Evolutionary conservation across 2,329 filamentous ascomycete species (phyloP).

Genomic region (Diplocarpon mali): DNA sequence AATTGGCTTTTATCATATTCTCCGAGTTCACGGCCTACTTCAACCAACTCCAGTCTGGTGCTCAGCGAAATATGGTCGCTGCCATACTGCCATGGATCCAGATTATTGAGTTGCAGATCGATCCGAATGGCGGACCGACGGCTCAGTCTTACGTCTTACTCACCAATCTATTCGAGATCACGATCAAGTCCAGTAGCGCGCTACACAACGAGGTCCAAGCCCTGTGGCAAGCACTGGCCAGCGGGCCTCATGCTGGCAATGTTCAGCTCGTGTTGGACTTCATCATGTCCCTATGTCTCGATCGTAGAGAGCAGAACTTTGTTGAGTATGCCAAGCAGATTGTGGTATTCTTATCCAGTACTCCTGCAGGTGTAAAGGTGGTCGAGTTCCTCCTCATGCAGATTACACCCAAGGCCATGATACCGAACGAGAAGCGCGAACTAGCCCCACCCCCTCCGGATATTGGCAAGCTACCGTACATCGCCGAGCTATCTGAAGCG

Average conservation of each 20-base stretch:
- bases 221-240: conserved; percentile 91
- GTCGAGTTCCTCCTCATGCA: conserved; percentile 89
- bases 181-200: conserved; percentile 77
- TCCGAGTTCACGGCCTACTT: conserved; percentile 94
- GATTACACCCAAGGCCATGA: conserved; percentile 93
- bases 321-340: conserved; percentile 98
- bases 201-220: conserved; percentile 96
- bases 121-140: conserved; percentile 83
- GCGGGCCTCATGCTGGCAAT: conserved; percentile 84
- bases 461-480: conserved; percentile 67
- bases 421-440: conserved; percentile 72
- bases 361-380: conserved; percentile 73
- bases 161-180: conserved; percentile 91
- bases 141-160: conserved; percentile 89
- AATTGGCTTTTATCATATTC: conserved; percentile 86
- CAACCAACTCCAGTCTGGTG: conserved; percentile 69
- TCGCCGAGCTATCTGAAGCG: conserved; percentile 70
- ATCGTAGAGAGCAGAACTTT: conserved; percentile 93
- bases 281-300: conserved; percentile 86
- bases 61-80: conserved; percentile 87
- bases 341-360: conserved; percentile 89
- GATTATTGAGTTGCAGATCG: conserved; percentile 80
- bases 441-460: conserved; percentile 61
- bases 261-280: conserved; percentile 93
- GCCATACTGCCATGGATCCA: conserved; percentile 96